Percentiles rank a stretch among this genome's conserved stretches.
Evolutionary conservation across 495 filamentous ascomycete genomes (phyloP).

Genomic region (Achaetomiella virescens): DNA sequence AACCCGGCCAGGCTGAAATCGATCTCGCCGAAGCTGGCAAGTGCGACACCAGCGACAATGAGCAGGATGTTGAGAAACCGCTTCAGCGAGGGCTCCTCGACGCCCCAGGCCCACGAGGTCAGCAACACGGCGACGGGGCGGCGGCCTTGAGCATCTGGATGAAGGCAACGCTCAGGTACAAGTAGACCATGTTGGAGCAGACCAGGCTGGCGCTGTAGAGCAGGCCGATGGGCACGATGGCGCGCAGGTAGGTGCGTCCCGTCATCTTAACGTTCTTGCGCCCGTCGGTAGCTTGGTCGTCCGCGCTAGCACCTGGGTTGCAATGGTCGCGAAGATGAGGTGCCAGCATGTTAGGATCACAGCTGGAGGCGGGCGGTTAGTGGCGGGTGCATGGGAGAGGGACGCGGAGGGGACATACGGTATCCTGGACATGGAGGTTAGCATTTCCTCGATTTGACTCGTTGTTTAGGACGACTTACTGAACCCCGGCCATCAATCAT

Average conservation of each 20-base stretch:
- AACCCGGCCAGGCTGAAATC: constrained; percentile 64
- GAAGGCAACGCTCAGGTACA: constrained; percentile 71
- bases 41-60: constrained; percentile 67
- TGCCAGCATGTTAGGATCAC: constrained; percentile 72
- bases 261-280: constrained; percentile 66
- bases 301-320: constrained; percentile 66
- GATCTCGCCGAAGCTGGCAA: constrained; percentile 72
- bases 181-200: constrained; percentile 65
- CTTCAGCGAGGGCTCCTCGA: constrained; percentile 53
- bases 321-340: constrained; percentile 63
- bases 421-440: constrained; percentile 23
- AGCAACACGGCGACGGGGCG: constrained; percentile 62
- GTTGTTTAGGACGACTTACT: constrained; percentile 49
- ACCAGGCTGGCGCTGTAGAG: constrained; percentile 68
- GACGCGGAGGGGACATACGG: constrained; percentile 18
- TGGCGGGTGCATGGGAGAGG: not conserved
- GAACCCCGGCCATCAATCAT: constrained; percentile 72
- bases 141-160: constrained; percentile 81
- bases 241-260: constrained; percentile 57
- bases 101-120: constrained; percentile 56
- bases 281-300: constrained; percentile 59
- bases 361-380: constrained; percentile 23
- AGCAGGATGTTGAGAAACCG: constrained; percentile 62
- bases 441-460: not conserved
- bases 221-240: constrained; percentile 68